Conservation (phyloP, 116 monocot genomes). For the Phalaenopsis hybrid region DNA sequence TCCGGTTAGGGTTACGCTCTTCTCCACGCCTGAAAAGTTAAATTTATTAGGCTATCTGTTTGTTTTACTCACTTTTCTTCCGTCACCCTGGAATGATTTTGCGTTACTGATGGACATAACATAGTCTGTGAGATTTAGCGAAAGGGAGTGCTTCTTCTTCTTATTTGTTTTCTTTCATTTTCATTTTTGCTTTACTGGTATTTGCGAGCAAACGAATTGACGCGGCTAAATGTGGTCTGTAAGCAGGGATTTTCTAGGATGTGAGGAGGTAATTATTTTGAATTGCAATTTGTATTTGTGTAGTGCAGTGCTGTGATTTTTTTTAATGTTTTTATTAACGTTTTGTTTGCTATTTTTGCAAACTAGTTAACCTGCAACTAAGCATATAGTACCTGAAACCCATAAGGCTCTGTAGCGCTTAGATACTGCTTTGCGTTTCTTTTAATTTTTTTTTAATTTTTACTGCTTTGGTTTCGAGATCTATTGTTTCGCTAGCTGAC, state of each 20-base stretch:
- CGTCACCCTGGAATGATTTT: neutral
- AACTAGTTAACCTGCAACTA: conserved; percentile 2
- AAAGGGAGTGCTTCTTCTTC: neutral
- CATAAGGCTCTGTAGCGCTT: neutral
- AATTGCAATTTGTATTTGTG: neutral
- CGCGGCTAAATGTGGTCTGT: neutral
- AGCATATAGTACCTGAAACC: neutral
- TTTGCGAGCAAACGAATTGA: neutral
- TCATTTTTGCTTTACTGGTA: too few species aligned
- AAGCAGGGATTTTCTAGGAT: neutral
- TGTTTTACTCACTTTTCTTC: neutral
- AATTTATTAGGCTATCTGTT: conserved; percentile 2
- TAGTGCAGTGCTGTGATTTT: neutral
- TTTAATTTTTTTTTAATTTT: neutral
- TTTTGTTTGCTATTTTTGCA: neutral
- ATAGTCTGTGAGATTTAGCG: neutral
- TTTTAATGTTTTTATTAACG: neutral
- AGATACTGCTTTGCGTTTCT: neutral
- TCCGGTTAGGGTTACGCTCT: conserved; percentile 8
- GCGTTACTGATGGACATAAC: neutral
- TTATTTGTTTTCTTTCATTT: neutral
- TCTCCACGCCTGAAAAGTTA: neutral
- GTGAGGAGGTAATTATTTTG: neutral
- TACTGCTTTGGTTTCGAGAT: neutral
- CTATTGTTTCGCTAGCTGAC: neutral